Conservation (phyloP, 2,329 filamentous ascomycete genomes). For the Alternaria gansuensis region DNA sequence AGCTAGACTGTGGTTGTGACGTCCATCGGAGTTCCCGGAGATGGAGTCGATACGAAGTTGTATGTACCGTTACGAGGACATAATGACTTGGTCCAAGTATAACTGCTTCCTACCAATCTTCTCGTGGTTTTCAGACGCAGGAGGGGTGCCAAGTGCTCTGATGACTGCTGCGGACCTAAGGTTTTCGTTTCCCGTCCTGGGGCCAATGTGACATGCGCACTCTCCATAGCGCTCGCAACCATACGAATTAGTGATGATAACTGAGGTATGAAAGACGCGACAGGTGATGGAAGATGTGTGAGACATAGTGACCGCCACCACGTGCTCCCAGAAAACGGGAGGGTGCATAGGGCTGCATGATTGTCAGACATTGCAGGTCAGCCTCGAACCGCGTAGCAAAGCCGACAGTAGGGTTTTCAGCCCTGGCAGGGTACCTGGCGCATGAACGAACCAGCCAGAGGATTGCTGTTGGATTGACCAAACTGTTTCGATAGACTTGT, state of each 20-base stretch:
- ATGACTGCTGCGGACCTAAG: constrained; percentile 29
- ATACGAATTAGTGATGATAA: neutral
- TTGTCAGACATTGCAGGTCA: constrained; percentile 36
- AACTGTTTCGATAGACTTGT: neutral
- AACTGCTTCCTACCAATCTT: constrained; percentile 18
- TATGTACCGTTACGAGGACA: neutral
- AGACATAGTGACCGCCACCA: constrained; percentile 41
- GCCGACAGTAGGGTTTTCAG: constrained; percentile 16
- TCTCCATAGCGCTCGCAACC: neutral
- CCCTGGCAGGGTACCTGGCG: constrained; percentile 21
- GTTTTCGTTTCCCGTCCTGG: constrained; percentile 21
- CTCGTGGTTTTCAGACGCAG: constrained; percentile 17
- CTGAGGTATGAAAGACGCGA: constrained; percentile 15
- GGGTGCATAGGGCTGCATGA: constrained; percentile 49
- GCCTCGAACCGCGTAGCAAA: constrained; percentile 32
- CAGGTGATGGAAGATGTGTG: constrained; percentile 23
- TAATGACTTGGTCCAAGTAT: constrained; percentile 1
- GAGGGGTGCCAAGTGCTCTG: constrained; percentile 28
- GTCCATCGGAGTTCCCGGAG: neutral
- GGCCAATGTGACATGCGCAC: neutral
- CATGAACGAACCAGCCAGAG: neutral
- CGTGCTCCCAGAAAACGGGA: constrained; percentile 43
- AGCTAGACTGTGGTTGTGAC: neutral
- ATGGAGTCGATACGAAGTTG: constrained; percentile 3
- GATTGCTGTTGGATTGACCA: constrained; percentile 1